Percentiles rank a stretch among this genome's conserved stretches.
phyloP scores from a whole-genome alignment of 257 asterid species.

The Cinchona pubescens region DNA sequence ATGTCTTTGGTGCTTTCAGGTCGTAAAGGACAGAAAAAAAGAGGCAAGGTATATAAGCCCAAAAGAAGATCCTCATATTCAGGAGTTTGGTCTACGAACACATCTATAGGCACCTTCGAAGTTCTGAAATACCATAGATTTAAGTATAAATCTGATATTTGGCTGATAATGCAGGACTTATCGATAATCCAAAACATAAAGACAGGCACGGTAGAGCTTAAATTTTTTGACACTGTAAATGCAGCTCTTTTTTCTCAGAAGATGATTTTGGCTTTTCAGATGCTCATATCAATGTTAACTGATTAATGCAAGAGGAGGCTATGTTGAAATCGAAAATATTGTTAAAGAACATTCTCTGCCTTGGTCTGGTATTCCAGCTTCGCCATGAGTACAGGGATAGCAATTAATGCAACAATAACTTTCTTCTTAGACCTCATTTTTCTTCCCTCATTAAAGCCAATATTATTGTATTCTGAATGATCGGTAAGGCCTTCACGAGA shows the following conservation, averaged over 20 bases:
- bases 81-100: conserved; percentile 43
- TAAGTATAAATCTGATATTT: too few relatives aligned
- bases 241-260: too few relatives aligned
- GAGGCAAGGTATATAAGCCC: conserved; percentile 46
- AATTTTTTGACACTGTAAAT: too few relatives aligned
- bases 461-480: not conserved
- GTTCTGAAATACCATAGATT: conserved; percentile 32
- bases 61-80: conserved; percentile 45
- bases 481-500: not conserved
- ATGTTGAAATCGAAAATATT: not conserved
- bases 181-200: too few relatives aligned
- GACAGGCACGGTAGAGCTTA: too few relatives aligned
- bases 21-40: conserved; percentile 55
- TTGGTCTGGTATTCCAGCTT: not conserved
- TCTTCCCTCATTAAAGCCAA: not conserved
- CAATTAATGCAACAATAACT: too few relatives aligned
- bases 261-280: too few relatives aligned
- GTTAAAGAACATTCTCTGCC: not conserved
- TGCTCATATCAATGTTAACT: conserved; percentile 4
- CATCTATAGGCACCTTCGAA: conserved; percentile 37
- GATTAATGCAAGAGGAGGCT: not conserved
- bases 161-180: too few relatives aligned
- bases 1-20: conserved; percentile 54
- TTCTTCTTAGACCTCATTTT: not conserved
- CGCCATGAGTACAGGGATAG: not conserved